A percentile compares a stretch with the other conserved stretches of the same genome.
These are phyloP conservation scores for Cornus kousa DNA, from an alignment of 148 eudicot genomes.

Conservation along the genomic window DNA sequence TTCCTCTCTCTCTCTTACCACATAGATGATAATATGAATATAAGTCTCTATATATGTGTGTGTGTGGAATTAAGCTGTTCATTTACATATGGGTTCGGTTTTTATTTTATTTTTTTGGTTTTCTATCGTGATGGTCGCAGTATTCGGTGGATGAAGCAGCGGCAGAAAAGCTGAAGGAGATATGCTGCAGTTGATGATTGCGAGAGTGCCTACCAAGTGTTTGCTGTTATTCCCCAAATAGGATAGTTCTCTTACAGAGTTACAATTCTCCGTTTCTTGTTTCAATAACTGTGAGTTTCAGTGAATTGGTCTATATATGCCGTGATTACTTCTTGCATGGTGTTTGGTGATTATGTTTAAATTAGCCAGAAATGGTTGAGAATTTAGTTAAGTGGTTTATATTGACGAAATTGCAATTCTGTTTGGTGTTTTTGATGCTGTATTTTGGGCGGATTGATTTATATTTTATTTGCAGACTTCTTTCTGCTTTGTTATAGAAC, in stretches of 20 bases:
- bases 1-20: neutral
- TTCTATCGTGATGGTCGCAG: conserved; percentile 31
- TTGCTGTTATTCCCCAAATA: conserved; percentile 30
- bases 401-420: neutral
- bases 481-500: neutral
- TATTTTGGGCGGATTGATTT: neutral
- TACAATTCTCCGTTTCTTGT: neutral
- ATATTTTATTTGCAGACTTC: neutral
- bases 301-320: neutral
- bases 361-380: neutral
- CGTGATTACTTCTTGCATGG: neutral
- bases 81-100: neutral
- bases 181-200: conserved; percentile 36
- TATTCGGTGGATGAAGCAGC: conserved; percentile 68
- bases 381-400: neutral
- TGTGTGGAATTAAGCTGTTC: neutral
- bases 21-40: too few relatives aligned
- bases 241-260: neutral
- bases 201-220: conserved; percentile 27
- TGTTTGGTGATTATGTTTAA: neutral
- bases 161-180: conserved; percentile 60
- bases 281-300: neutral
- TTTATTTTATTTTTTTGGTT: neutral
- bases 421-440: neutral
- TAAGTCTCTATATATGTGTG: neutral